Evolutionary conservation across 1,139 yeast genomes (phyloP), one percentile per base, ranked within the genome.

Genomic region (Nakaseomyces sp.): DNA sequence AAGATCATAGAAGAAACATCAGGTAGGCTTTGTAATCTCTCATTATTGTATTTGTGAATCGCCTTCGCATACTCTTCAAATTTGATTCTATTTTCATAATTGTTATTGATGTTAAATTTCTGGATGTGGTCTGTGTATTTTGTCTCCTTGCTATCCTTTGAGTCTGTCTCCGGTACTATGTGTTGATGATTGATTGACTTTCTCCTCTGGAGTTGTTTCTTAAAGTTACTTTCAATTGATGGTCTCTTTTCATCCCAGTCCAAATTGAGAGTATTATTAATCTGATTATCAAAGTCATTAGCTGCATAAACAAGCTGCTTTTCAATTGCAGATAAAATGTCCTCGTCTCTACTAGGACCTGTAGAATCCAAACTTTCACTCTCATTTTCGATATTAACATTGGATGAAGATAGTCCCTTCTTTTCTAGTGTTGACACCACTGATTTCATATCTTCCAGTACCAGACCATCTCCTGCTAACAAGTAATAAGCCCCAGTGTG

Each of bases 401-500:
- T 46, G 36, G 44, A 54, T 37, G 50, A 55, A 37, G 44, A 47
- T 37, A 46, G 36, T 32, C 52, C 53, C 18, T 49, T 43, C n/a
- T 49, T 45, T 42, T 64, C 61, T 17, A 68, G 54, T 16, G 52
- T 57, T 29, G 73, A 73, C 50, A 81, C 68, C 44, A 85, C 89
- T 39, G 72, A 71, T 39, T 46, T 55, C 41, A 91, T 81, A 46
- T 87, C 94, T 56, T 87, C 96, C 37, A 94, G 85, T 46, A 87
- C 81, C 45, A 89, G 73, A 0, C 96, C 96, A 58, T 93, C 83
- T 0, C 93, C 85, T 2, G 96, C 96, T 44, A 91, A 71, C 40
- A 89, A 68, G 60, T 89, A 89, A 57, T 88, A 96, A 0, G 96
- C 97, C 55, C 83, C 85, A 2, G 95, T 86, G 58, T 76, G 82